These are phyloP conservation scores for Ceratocystis cubensis DNA, from an alignment of 2,329 filamentous ascomycete species.

Conservation along the genomic window DNA sequence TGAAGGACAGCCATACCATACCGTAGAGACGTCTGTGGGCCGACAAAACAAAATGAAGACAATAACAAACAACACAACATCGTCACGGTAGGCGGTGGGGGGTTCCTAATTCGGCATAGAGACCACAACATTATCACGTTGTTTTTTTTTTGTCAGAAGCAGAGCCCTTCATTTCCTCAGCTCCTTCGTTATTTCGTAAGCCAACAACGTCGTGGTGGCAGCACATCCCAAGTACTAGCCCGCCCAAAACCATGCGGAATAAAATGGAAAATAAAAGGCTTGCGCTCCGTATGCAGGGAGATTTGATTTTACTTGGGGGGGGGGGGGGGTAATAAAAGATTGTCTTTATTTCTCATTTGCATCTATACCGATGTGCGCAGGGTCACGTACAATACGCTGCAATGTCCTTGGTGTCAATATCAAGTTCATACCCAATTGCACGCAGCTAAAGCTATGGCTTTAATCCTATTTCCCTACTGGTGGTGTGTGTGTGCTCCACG, in stretches of 20 bases:
- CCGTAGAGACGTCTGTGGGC: neutral
- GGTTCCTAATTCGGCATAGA: neutral
- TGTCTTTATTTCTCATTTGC: neutral
- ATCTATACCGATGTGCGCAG: neutral
- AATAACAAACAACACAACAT: neutral
- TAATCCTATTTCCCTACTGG: neutral
- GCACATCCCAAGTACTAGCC: neutral
- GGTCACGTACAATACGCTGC: neutral
- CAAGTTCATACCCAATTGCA: neutral
- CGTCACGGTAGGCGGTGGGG: neutral
- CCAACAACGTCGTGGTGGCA: neutral
- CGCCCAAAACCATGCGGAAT: neutral
- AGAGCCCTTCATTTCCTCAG: neutral
- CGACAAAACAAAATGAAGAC: neutral
- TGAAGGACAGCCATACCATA: neutral
- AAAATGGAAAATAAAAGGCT: neutral
- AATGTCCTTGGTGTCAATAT: neutral
- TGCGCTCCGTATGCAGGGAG: neutral
- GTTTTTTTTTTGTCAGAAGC: neutral
- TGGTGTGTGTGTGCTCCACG: constrained; percentile 1
- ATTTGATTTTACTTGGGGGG: neutral
- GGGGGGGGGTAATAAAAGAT: too few relatives aligned
- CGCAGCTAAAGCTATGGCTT: constrained; percentile 5
- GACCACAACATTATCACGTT: neutral
- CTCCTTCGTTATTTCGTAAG: neutral